Evolutionary conservation across 2,329 filamentous ascomycete genomes (phyloP), one percentile per base, ranked within the genome.

Genomic region (Didymella pinodella): DNA sequence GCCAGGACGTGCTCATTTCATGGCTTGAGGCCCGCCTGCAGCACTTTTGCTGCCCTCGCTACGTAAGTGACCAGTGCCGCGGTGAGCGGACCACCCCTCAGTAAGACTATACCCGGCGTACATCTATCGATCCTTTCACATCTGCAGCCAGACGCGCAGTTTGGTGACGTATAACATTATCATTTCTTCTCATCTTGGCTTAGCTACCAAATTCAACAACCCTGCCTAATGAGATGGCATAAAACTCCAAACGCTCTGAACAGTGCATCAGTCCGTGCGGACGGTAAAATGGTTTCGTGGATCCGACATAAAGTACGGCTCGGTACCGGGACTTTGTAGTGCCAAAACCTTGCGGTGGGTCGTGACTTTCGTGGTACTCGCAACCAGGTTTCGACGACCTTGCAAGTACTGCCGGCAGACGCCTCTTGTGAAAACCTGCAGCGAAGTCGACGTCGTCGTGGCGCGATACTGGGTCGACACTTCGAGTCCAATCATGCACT

Each of bases 161-260:
- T 45, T 43, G 40, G 32, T 48, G 43, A 54, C 32, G 34, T 54
- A 25, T 28, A 57, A 51, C 51, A 60, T 60, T 52, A 56, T 55
- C 57, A 56, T 55, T 60, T 60, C 52, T 55, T 47, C 25, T 44
- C 41, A 26, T 49, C 55, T 40, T 38, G 20, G 31, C 52, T 60
- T 51, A 26, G 25, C 51, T 59, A 55, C 7, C 56, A 59, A 47
- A 48, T 47, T 47, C 29, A 43, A 48, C 48, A 54, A 46, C 31
- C 49, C 26, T 47, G 56, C 50, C 56, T 48, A 47, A 16, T 44
- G 41, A 44, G 41, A 48, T 29, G 50, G 45, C 48, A 36, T 12
- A 29, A 10, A 60, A 60, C 57, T 55, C 57, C 57, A 55, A 54
- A 60, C 57, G 57, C 57, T 48, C 57, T 47, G 49, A 60, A 60